phyloP scores from a whole-genome alignment of 208 protist species.

The Phytomonas francai region DNA sequence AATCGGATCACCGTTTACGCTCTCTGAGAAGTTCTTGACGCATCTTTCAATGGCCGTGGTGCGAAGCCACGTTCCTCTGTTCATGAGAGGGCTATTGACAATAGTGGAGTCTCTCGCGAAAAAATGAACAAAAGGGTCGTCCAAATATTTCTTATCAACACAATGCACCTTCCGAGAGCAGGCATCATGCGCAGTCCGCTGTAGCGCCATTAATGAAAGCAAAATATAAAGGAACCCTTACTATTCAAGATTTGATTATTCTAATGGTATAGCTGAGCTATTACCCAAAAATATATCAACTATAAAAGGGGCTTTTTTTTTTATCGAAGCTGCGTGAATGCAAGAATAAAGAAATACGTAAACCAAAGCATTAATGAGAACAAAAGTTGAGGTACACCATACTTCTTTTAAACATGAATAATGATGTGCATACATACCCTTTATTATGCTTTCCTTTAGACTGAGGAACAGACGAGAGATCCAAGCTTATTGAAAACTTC shows the following conservation, averaged over 20 bases:
- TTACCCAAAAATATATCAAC: background rate
- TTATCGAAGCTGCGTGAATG: background rate
- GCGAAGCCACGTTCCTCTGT: slow-evolving; percentile 85
- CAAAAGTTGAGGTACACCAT: background rate
- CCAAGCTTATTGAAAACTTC: background rate
- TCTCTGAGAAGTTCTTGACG: slow-evolving; percentile 43
- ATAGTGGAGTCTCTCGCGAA: slow-evolving; percentile 80
- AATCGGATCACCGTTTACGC: slow-evolving; percentile 30
- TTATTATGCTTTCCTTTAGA: background rate
- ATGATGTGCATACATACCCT: background rate
- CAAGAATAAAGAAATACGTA: background rate
- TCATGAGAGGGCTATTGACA: slow-evolving; percentile 89
- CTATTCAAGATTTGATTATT: background rate
- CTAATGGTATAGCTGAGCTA: background rate
- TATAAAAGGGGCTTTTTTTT: background rate
- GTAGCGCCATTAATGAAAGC: slow-evolving; percentile 54
- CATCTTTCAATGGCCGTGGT: slow-evolving; percentile 76
- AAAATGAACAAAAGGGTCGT: slow-evolving; percentile 77
- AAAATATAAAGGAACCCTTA: slow-evolving; percentile 11
- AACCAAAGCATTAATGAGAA: background rate
- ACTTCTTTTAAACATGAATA: background rate
- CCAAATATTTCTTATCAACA: slow-evolving; percentile 73
- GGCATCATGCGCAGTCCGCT: slow-evolving; percentile 79
- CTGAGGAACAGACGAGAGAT: background rate
- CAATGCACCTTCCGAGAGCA: slow-evolving; percentile 87